phyloP scores from a whole-genome alignment of 345 rosid genomes.

The Sisymbrium altissimum region DNA sequence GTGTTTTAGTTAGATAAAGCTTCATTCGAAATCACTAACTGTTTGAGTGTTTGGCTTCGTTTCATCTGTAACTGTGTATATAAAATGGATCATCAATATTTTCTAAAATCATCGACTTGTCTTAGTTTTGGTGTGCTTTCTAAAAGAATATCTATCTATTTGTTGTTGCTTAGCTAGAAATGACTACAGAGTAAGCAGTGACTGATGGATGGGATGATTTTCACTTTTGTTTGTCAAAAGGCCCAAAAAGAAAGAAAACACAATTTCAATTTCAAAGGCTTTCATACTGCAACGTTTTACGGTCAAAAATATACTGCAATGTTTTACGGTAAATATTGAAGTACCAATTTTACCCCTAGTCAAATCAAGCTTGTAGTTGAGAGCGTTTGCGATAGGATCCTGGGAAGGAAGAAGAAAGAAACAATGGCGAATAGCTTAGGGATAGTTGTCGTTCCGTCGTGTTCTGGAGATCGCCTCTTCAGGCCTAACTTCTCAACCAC shows the following conservation, averaged over 20 bases:
- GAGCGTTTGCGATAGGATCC: constrained; percentile 13
- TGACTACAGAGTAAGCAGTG: neutral
- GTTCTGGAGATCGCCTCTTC: neutral
- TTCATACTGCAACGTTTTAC: neutral
- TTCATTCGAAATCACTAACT: constrained; percentile 9
- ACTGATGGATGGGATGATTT: too few relatives aligned
- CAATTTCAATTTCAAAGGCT: neutral
- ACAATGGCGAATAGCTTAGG: constrained; percentile 26
- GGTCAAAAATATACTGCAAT: too few relatives aligned
- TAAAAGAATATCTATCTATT: neutral
- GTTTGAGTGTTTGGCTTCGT: neutral
- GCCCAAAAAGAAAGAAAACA: neutral
- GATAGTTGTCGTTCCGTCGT: constrained; percentile 8
- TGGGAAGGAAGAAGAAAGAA: neutral
- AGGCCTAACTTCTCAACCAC: neutral
- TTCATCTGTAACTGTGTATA: constrained; percentile 9
- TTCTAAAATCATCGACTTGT: neutral
- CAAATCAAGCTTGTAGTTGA: neutral
- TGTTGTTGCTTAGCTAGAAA: neutral
- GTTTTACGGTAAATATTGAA: too few relatives aligned
- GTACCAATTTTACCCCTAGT: constrained; percentile 7
- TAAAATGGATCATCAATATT: neutral
- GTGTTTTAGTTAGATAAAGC: neutral
- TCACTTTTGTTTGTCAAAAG: too few relatives aligned
- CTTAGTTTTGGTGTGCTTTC: neutral